Evolutionary conservation across 768 basidiomycete genomes (phyloP), one percentile per base, ranked within the genome.

Genomic region (Lentinula guzmanii): DNA sequence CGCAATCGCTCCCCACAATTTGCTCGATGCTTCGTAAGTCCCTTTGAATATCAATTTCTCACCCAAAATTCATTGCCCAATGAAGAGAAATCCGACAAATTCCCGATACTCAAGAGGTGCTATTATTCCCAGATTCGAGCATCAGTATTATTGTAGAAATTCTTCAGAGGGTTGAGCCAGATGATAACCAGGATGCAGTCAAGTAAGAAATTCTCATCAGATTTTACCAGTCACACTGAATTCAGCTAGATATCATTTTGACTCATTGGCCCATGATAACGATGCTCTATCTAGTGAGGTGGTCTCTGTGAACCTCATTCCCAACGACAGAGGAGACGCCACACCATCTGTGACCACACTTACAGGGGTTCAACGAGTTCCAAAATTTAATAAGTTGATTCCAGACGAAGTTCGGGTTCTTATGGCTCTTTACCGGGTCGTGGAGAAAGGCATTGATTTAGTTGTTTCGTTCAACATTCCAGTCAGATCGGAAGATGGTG

Each of bases 91-190:
- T 80, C 11, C 92, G 96, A 58, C 91, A 98, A 74, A 79, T 99
- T 11, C 95, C 97, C 13, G 90, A 98, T 70, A 93, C 86, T 4
- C 96, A 99, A 72, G 97, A 98, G 70, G 96, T 97, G 45, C 90
- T 93, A 74, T 71, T 97, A 60, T 87, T 86, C 59, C 82, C 83
- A 5, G 73, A 84, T 52, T 89, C 86, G 5, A 79, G 80, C 53
- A 76, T 86, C 65, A 93, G 89, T 68, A 81, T 95, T 64, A 82
- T 98, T 54, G 74, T 97, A 31, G 97, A 99, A 70, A 83, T 97
- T 24, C 76, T 98, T 11, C 73, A 93, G 70, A 79, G 85, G 61
- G 93, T 96, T 28, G 78, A 86, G 37, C 72, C 74, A n/a, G 64
- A 69, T 11, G 79, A 84, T 60, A 77, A 79, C 41, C 68, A 76